Base-by-base conservation (phyloP, 2,329 filamentous ascomycete genomes). In the Pyricularia sp. region DNA sequence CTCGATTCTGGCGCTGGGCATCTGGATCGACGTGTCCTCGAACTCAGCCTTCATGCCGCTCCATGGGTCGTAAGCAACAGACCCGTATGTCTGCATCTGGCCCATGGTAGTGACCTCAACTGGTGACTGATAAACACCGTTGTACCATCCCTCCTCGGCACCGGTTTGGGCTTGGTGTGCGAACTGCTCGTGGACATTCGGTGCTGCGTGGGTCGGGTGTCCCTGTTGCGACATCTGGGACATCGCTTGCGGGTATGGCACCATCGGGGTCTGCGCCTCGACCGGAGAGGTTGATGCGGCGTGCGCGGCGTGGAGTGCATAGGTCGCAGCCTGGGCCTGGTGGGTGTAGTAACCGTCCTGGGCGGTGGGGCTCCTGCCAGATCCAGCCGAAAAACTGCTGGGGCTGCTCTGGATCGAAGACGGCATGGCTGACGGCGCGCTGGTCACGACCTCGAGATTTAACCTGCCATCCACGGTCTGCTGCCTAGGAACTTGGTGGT, bases 301-400 rank as follows among this genome's bases (percentile, higher is more conserved):
- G 42, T 67, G 66, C 23, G 66, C 66, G 65, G 78, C 75, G 59
- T 84, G 83, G 55, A 85, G 76, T 26, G 83, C 77, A 71, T 86
- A 86, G 0, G 81, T 79, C 14, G 84, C 78, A 17, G 81, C 75
- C 66, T 84, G 82, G 1, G 82, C 76, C 31, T 85, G 84, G 71
- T 87, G 85, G 6, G 85, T 85, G 75, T 89, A 90, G 73, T 86
- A 84, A 68, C 81, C 78, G 64, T 86, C 83, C 71, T 85, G 83
- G 11, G 83, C 79, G 25, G 84, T 79, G 0, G 86, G 83, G 71
- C 85, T 86, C 64, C 84, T 81, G 69, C 81, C 82, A 0, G 85
- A 85, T 6, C 81, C 79, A 0, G 86, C 82, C 6, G 87, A 88
- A 76, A 87, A 88, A 73, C 81, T 83, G 69, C 87, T 86, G 73